Base-by-base conservation (phyloP, 2,329 filamentous ascomycete species). In the Pseudogymnoascus sp. region DNA sequence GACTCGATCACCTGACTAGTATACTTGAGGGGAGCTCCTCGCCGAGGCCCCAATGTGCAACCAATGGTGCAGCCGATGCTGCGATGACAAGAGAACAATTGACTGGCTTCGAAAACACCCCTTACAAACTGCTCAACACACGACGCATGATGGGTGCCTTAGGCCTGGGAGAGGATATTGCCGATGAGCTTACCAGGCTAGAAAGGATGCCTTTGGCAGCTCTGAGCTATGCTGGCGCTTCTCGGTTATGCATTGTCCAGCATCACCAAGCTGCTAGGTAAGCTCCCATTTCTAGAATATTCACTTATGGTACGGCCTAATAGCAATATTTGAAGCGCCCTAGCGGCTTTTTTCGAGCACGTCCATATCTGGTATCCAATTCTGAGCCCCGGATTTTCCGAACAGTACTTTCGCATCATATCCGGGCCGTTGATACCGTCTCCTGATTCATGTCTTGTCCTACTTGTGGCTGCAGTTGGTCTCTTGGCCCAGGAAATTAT, bases 321-420 rank as follows among this genome's bases (percentile, higher is more conserved):
- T 23, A 23, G 6, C 19, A 1, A 25, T 48, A 13, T 48, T 25
- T 25, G 7, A 25, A 48, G 43, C 21, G 43, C 67, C 10, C 60
- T 73, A n/a, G 63, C 64, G 2, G 64, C 65, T 19, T 72, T 73
- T 64, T 72, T 69, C 1, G 64, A 66, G 5, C 37, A 68, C 19
- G 66, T 73, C n/a, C 71, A 73, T 62, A 43, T 37, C 16, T 72
- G 69, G 65, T 73, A 71, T 64, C 71, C 71, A 7, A 68, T 73
- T 6, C 62, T 73, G 6, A 62, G 65, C 11, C 61, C 63, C 6
- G 63, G 65, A n/a, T 73, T 71, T 54, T 62, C 69, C 2, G 67
- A 66, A 7, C 61, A 66, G 7, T 70, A 69, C 60, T 65, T 67
- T 21, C 48, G 63, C 5, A 60, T 68, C 19, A 68, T 72, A 16